These are phyloP conservation scores for Neocatenulostroma microsporum DNA, from an alignment of 2,329 filamentous ascomycete genomes.

Conservation along the genomic window DNA sequence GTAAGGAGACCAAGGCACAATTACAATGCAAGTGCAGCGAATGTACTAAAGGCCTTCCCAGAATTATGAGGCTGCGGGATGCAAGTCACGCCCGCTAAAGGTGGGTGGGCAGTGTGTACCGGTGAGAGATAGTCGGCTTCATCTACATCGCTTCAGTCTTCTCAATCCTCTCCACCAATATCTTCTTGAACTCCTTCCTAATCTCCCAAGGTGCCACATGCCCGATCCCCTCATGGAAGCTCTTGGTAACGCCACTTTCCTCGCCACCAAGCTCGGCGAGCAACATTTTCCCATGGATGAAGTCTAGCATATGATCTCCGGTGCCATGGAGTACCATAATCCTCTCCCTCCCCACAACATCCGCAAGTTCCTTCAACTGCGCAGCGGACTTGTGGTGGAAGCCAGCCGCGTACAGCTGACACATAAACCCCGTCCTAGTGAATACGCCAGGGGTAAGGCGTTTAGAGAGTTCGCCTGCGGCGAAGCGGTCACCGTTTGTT, in stretches of 20 bases:
- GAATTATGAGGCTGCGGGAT: too few species aligned
- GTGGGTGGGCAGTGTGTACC: too few species aligned
- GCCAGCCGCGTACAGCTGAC: constrained; percentile 69
- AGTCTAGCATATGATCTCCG: constrained; percentile 67
- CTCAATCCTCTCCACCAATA: constrained; percentile 52
- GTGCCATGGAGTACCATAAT: constrained; percentile 74
- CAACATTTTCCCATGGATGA: constrained; percentile 61
- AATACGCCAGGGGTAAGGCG: constrained; percentile 54
- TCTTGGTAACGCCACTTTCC: constrained; percentile 44
- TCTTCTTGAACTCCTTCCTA: constrained; percentile 57
- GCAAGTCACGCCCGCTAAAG: too few species aligned
- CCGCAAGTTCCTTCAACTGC: constrained; percentile 59
- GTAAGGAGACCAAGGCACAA: too few species aligned
- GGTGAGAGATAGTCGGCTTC: too few species aligned
- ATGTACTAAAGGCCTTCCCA: too few species aligned
- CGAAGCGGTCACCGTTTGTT: constrained; percentile 74
- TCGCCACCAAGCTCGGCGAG: constrained; percentile 57
- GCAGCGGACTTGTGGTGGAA: constrained; percentile 67
- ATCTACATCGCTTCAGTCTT: constrained; percentile 37
- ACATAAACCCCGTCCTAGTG: constrained; percentile 59
- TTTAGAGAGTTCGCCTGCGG: constrained; percentile 71
- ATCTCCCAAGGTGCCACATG: constrained; percentile 70
- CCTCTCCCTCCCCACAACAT: constrained; percentile 61
- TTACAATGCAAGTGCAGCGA: too few species aligned
- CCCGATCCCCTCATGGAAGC: constrained; percentile 62